phyloP scores from a whole-genome alignment of 768 basidiomycete species.

The Mycena leptocephala region DNA sequence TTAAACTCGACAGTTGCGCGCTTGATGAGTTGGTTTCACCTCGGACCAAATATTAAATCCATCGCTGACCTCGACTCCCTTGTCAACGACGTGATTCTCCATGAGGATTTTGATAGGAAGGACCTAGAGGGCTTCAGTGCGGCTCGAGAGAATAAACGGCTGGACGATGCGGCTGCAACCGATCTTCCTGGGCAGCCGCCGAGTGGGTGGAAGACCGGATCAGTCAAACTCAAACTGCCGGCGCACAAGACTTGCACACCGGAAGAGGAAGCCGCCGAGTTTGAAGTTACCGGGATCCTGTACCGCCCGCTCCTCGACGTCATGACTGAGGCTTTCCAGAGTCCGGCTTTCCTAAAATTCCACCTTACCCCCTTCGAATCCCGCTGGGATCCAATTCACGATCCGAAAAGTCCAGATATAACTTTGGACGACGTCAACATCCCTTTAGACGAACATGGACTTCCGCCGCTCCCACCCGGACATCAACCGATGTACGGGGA shows the following conservation, averaged over 20 bases:
- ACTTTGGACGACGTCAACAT: background rate
- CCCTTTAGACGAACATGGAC: background rate
- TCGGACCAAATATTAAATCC: constrained; percentile 40
- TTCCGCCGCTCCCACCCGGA: constrained; percentile 3
- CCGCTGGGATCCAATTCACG: constrained; percentile 23
- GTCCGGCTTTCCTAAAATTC: constrained; percentile 2
- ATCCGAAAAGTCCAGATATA: background rate
- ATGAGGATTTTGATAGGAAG: constrained; percentile 39
- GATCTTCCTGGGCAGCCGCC: background rate
- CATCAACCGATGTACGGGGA: constrained; percentile 40
- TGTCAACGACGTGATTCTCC: constrained; percentile 43
- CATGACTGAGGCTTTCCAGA: constrained; percentile 27
- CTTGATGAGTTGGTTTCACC: constrained; percentile 45
- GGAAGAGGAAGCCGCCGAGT: constrained; percentile 36
- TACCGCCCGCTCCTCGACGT: constrained; percentile 34
- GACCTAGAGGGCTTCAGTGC: constrained; percentile 44
- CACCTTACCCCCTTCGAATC: constrained; percentile 33
- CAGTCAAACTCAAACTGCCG: constrained; percentile 43
- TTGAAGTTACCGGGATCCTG: constrained; percentile 39
- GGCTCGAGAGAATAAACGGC: constrained; percentile 25
- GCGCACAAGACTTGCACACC: constrained; percentile 33
- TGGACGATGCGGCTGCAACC: constrained; percentile 33
- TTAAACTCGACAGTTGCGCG: constrained; percentile 40
- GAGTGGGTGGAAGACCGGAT: constrained; percentile 41
- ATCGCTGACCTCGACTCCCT: constrained; percentile 41